These are phyloP conservation scores for Stromatinia cepivora DNA, from an alignment of 2,329 filamentous ascomycete genomes.

Conservation along the genomic window DNA sequence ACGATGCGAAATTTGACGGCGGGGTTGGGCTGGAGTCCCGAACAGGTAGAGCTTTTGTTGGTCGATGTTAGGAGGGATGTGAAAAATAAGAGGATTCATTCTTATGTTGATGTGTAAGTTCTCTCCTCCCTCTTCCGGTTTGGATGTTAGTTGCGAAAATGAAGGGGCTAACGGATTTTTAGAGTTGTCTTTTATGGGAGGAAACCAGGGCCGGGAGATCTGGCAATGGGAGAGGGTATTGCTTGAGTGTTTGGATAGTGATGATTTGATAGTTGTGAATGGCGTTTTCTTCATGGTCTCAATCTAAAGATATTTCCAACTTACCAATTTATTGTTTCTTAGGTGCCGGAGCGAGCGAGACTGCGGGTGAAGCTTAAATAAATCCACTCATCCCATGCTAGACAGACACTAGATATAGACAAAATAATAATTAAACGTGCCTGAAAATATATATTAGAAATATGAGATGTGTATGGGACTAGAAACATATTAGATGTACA, in stretches of 20 bases:
- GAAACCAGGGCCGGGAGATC: neutral
- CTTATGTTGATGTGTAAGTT: constrained; percentile 40
- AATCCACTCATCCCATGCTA: no score
- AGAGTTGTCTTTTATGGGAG: constrained; percentile 20
- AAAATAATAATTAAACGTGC: neutral
- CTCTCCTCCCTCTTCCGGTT: neutral
- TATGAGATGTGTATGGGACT: neutral
- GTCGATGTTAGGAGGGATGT: constrained; percentile 44
- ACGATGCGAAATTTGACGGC: constrained; percentile 43
- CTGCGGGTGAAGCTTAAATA: neutral
- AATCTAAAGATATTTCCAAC: neutral
- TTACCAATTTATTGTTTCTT: neutral
- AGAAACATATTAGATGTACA: neutral
- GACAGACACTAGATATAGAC: no score
- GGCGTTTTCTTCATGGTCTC: neutral
- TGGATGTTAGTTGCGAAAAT: neutral
- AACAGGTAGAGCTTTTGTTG: constrained; percentile 44
- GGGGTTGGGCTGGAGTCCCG: constrained; percentile 43
- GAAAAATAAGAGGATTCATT: constrained; percentile 43
- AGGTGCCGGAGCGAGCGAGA: neutral
- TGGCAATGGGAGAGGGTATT: no score
- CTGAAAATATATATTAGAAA: neutral
- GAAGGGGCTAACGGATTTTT: neutral
- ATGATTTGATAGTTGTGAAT: neutral
- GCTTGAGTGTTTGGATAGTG: neutral